Percentiles rank a stretch among this genome's conserved stretches.
phyloP scores from a whole-genome alignment of 108 stramenopile genomes.

The Craspedostauros australis region DNA sequence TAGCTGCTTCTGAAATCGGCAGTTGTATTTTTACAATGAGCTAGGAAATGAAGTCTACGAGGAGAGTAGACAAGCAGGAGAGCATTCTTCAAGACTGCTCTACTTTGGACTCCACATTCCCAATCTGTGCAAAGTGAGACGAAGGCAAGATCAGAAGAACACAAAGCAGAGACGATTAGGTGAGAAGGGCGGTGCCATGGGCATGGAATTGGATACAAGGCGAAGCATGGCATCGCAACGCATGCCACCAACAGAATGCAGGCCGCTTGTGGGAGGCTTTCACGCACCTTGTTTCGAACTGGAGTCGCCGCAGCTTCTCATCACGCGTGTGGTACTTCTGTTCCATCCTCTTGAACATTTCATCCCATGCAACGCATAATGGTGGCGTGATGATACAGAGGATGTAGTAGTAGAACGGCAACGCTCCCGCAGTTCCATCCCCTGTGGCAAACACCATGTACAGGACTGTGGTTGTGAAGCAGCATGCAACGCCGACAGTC shows the following conservation, averaged over 20 bases:
- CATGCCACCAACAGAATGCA: too few relatives aligned
- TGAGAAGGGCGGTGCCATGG: background rate
- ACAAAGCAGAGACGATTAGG: too few relatives aligned
- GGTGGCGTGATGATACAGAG: slow-evolving; percentile 44
- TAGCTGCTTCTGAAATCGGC: too few relatives aligned
- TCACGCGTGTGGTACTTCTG: slow-evolving; percentile 48
- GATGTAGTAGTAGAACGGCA: slow-evolving; percentile 70
- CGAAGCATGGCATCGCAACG: too few relatives aligned
- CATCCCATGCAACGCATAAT: slow-evolving; percentile 45
- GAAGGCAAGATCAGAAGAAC: too few relatives aligned
- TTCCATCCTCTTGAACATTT: slow-evolving; percentile 56
- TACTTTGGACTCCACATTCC: slow-evolving; percentile 44
- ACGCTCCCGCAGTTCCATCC: slow-evolving; percentile 19
- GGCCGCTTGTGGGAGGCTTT: too few relatives aligned
- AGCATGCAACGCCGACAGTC: slow-evolving; percentile 22
- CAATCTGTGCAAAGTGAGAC: slow-evolving; percentile 1
- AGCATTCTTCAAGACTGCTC: too few relatives aligned
- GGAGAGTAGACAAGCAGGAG: too few relatives aligned
- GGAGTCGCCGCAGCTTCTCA: slow-evolving; percentile 74
- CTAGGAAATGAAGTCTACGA: too few relatives aligned
- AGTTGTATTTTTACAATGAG: too few relatives aligned
- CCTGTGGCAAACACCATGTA: slow-evolving; percentile 37
- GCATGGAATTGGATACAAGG: background rate
- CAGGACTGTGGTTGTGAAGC: slow-evolving; percentile 28
- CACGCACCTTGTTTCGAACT: slow-evolving; percentile 65